Conservation (phyloP, 192 early-diverging fungal species). For the Coemansia sp. region DNA sequence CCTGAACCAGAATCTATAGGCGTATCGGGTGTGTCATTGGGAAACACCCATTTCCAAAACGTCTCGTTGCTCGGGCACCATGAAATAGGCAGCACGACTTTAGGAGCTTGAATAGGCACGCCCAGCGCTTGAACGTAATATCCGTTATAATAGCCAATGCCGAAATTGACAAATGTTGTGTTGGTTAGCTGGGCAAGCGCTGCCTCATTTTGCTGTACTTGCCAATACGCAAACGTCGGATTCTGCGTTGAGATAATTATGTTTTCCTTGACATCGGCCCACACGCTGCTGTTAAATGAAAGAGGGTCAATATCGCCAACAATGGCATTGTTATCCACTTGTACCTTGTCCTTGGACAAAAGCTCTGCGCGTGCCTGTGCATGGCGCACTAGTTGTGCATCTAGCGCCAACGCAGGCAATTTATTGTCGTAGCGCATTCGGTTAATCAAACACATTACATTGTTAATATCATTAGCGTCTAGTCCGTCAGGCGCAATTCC, state of each 20-base stretch:
- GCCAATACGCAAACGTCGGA: conserved; percentile 46
- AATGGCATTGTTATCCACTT: conserved; percentile 11
- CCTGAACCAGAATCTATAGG: not conserved
- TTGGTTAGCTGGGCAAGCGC: conserved; percentile 11
- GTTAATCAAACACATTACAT: conserved; percentile 43
- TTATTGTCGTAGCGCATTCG: conserved; percentile 29
- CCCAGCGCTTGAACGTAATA: conserved; percentile 51
- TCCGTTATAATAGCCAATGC: conserved; percentile 19
- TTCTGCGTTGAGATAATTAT: conserved; percentile 21
- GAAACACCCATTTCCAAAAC: conserved; percentile 44
- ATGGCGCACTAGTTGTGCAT: conserved; percentile 32
- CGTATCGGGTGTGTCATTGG: conserved; percentile 11
- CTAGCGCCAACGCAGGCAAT: conserved; percentile 23
- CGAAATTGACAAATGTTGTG: conserved; percentile 19
- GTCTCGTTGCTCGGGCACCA: conserved; percentile 45
- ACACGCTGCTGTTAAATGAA: conserved; percentile 22
- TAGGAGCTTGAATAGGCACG: conserved; percentile 9
- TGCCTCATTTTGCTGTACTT: conserved; percentile 12
- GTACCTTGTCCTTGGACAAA: conserved; percentile 5
- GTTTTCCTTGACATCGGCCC: conserved; percentile 37
- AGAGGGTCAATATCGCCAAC: conserved; percentile 5
- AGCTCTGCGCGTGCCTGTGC: conserved; percentile 40
- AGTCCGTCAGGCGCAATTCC: conserved; percentile 25
- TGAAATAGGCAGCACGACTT: conserved; percentile 12
- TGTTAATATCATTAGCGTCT: conserved; percentile 23